Percentiles rank a stretch among this genome's conserved stretches.
phyloP scores from a whole-genome alignment of 164 flowering plant species.

The Berberis vulgaris region DNA sequence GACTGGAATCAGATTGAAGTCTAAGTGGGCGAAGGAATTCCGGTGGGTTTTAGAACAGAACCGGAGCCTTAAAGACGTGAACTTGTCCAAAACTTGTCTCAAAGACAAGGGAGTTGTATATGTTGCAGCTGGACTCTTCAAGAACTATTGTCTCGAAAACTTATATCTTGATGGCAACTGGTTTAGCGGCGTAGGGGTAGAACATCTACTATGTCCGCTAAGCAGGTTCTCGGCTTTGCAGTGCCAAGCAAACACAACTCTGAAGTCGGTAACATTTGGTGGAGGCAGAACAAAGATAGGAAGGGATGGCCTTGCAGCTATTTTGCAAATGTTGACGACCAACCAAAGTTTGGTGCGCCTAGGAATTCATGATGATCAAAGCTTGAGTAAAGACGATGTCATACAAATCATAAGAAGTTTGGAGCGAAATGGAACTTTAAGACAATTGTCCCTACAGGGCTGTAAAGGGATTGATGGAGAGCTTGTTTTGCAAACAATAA shows the following conservation, averaged over 20 bases:
- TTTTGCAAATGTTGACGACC: constrained; percentile 55
- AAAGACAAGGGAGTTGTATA: constrained; percentile 82
- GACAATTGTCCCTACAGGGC: constrained; percentile 61
- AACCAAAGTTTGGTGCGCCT: constrained; percentile 54
- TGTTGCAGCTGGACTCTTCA: constrained; percentile 87
- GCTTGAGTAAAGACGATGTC: constrained; percentile 57
- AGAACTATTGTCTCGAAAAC: constrained; percentile 50
- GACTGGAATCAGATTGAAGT: constrained; percentile 71
- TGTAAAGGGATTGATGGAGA: constrained; percentile 85
- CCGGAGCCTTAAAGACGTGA: constrained; percentile 54
- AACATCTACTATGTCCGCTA: constrained; percentile 83
- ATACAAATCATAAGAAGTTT: constrained; percentile 59
- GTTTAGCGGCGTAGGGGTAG: constrained; percentile 70
- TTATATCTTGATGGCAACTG: constrained; percentile 66
- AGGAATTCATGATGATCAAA: constrained; percentile 63
- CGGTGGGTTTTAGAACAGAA: constrained; percentile 78
- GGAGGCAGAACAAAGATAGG: constrained; percentile 65
- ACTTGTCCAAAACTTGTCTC: constrained; percentile 58
- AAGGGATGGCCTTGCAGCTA: constrained; percentile 62
- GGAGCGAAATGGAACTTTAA: constrained; percentile 66
- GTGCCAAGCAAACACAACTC: constrained; percentile 64
- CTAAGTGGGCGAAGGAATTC: constrained; percentile 86
- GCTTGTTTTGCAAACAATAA: constrained; percentile 49
- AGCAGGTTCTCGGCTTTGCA: constrained; percentile 78
- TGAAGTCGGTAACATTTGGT: constrained; percentile 67